Percentiles rank a stretch among this genome's conserved stretches.
phyloP scores from a whole-genome alignment of 306 rosid species.

The Prunus mira region DNA sequence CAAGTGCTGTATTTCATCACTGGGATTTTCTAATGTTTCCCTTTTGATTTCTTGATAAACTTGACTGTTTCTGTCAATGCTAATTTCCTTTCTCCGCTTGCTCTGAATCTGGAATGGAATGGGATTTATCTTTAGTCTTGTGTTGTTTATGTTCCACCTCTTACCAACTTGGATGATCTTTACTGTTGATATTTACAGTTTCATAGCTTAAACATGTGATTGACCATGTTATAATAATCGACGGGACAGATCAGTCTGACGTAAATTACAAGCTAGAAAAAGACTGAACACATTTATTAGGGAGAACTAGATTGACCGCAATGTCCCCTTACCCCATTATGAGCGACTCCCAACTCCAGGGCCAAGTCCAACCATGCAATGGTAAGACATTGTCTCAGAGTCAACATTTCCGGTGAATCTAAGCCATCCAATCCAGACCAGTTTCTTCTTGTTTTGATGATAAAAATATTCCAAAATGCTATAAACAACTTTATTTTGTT shows the following conservation, averaged over 20 bases:
- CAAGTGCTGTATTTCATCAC: slow-evolving; percentile 20
- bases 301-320: background rate
- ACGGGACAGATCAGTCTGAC: too few relatives aligned
- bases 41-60: slow-evolving; percentile 28
- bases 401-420: background rate
- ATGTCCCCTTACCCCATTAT: too few relatives aligned
- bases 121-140: slow-evolving; percentile 14
- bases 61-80: slow-evolving; percentile 30
- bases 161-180: too few relatives aligned
- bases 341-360: background rate
- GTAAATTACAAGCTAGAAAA: too few relatives aligned
- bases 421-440: slow-evolving; percentile 3
- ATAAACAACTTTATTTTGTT: background rate
- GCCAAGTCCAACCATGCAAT: background rate
- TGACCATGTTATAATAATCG: background rate
- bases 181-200: background rate
- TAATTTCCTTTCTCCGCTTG: slow-evolving; percentile 33
- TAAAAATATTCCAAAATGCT: background rate
- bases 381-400: background rate
- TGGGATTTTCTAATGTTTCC: slow-evolving; percentile 17
- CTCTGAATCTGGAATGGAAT: slow-evolving; percentile 19
- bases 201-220: background rate
- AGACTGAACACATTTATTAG: too few relatives aligned
- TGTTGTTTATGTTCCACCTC: background rate
- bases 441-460: background rate